Evolutionary conservation across 2,329 filamentous ascomycete species (phyloP), one percentile per base, ranked within the genome.

Genomic region (Aureobasidium leucospermi): DNA sequence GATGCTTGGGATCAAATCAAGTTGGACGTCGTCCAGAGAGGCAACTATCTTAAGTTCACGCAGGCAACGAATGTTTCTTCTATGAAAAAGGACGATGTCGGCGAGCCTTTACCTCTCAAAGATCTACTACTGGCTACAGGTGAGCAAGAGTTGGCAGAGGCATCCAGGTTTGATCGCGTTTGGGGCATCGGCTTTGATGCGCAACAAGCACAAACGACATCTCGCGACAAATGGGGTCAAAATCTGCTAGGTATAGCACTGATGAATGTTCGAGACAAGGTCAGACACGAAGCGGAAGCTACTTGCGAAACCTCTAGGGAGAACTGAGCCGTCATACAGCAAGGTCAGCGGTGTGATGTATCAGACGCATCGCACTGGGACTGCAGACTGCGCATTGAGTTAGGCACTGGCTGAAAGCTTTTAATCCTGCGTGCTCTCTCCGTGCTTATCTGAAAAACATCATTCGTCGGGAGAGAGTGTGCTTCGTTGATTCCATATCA

Each of bases 151-250:
- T 67, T 89, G 28, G 82, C 87, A 1, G 85, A 86, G 73, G 73
- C 74, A 1, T 73, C 69, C 23, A 82, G 84, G 10, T 76, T 70
- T 62, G 85, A 89, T 73, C 67, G 76, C 6, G 79, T 88, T 58
- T 89, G 85, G 86, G 86, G 85, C 1, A 74, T 89, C 43, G 86
- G 86, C 7, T 87, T 82, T 65, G 72, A 67, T 2, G 80, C 77
- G 6, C 73, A 71, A 19, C 72, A 79, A 66, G 85, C 84, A 2
- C 75, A 72, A 58, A 62, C 29, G 1, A 31, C 31, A 23, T 76
- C 77, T 51, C 76, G 78, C 48, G 67, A 71, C 19, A 64, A 70
- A 4, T 89, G 85, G 86, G 86, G 86, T 0, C 60, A 80, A 72
- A 89, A 88, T 71, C 67, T 87, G 61, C 69, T 89, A 46, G 86